These are phyloP conservation scores for Daldinia vernicosa DNA, from an alignment of 495 filamentous ascomycete species.

Conservation along the genomic window DNA sequence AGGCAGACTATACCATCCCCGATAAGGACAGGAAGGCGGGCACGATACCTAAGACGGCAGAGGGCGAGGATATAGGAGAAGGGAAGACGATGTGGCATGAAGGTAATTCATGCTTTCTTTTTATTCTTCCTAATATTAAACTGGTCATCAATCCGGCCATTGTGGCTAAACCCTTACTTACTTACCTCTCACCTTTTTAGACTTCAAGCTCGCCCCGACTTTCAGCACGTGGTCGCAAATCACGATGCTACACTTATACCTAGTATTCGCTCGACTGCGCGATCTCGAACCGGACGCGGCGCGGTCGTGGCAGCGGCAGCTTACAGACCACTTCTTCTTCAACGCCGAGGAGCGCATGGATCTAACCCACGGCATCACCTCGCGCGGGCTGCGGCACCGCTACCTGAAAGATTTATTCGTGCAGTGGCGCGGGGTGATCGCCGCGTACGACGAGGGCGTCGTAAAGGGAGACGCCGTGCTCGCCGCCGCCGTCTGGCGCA, in stretches of 20 bases:
- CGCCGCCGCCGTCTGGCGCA: slow-evolving; percentile 90
- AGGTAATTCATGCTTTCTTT: slow-evolving; percentile 60
- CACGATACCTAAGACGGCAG: slow-evolving; percentile 69
- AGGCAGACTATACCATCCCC: slow-evolving; percentile 78
- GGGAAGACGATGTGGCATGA: slow-evolving; percentile 84
- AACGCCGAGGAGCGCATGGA: slow-evolving; percentile 89
- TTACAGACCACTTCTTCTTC: slow-evolving; percentile 94
- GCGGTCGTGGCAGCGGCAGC: slow-evolving; percentile 53
- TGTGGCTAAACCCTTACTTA: slow-evolving; percentile 28
- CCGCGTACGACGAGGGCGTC: slow-evolving; percentile 88
- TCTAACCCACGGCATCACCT: slow-evolving; percentile 69
- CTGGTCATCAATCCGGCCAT: not conserved
- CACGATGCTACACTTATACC: slow-evolving; percentile 94
- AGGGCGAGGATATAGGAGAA: slow-evolving; percentile 80
- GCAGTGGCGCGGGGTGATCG: slow-evolving; percentile 86
- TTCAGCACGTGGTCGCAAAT: slow-evolving; percentile 97
- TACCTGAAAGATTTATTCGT: slow-evolving; percentile 93
- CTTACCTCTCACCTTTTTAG: slow-evolving; percentile 27
- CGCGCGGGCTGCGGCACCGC: slow-evolving; percentile 72
- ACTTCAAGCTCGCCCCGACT: slow-evolving; percentile 75
- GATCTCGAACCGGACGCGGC: slow-evolving; percentile 66
- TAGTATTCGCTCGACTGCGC: slow-evolving; percentile 86
- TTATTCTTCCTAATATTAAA: not conserved
- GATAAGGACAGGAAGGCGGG: slow-evolving; percentile 62
- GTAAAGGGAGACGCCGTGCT: slow-evolving; percentile 84